These are phyloP conservation scores for Bruguiera hainesii DNA, from an alignment of 441 rosid genomes.

Conservation along the genomic window DNA sequence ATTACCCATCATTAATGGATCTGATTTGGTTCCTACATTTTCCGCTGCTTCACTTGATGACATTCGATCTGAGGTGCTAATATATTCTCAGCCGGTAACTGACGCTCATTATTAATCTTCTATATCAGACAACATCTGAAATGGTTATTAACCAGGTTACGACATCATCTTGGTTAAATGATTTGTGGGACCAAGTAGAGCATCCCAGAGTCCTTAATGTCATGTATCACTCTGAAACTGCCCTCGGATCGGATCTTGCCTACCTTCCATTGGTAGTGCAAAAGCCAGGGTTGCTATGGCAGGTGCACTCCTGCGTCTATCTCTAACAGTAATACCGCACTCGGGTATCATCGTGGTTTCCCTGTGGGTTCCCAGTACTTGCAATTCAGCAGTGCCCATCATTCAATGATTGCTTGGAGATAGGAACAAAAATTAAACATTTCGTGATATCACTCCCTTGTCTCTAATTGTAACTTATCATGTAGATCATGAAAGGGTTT, in stretches of 20 bases:
- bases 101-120: not conserved
- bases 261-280: conserved; percentile 91
- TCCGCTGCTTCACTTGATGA: conserved; percentile 85
- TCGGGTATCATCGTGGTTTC: conserved; percentile 44
- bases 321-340: conserved; percentile 50
- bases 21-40: conserved; percentile 93
- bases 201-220: conserved; percentile 77
- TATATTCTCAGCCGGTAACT: not conserved
- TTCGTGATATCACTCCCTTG: not conserved
- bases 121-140: not conserved
- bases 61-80: conserved; percentile 80
- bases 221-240: conserved; percentile 86
- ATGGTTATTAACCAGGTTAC: conserved; percentile 49
- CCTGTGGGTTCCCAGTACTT: not conserved
- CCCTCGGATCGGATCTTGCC: conserved; percentile 84
- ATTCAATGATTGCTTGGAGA: too few relatives aligned
- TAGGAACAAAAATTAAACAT: not conserved
- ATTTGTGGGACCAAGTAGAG: conserved; percentile 87
- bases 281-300: conserved; percentile 96
- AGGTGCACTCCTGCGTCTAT: conserved; percentile 89
- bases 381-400: not conserved
- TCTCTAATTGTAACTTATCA: not conserved
- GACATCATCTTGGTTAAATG: conserved; percentile 92
- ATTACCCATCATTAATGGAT: conserved; percentile 78
- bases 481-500: not conserved